These are phyloP conservation scores for Daedaleopsis sinensis DNA, from an alignment of 768 basidiomycete species.

Conservation along the genomic window DNA sequence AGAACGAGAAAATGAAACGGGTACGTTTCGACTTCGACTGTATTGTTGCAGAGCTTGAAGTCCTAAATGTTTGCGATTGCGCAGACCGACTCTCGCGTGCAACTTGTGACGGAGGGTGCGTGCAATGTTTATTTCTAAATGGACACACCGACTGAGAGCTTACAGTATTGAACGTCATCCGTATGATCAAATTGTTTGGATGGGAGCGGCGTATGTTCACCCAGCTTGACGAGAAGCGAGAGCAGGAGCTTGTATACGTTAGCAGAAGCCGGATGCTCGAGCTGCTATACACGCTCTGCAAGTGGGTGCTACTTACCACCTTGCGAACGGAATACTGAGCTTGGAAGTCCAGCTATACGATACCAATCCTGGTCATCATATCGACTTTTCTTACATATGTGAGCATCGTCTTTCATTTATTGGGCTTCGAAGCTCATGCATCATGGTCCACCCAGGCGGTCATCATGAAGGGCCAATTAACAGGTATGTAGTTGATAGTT, in stretches of 20 bases:
- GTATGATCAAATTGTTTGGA: slow-evolving; percentile 52
- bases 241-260: slow-evolving; percentile 59
- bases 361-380: slow-evolving; percentile 68
- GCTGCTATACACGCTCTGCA: slow-evolving; percentile 46
- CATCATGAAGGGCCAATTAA: slow-evolving; percentile 40
- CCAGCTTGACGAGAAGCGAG: slow-evolving; percentile 56
- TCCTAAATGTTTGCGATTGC: background rate
- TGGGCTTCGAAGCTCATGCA: no score
- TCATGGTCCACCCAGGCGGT: slow-evolving; percentile 31
- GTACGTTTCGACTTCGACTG: slow-evolving; percentile 19
- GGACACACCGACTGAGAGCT: no score
- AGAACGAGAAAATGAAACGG: slow-evolving; percentile 45
- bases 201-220: slow-evolving; percentile 50
- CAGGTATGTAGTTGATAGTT: slow-evolving; percentile 22
- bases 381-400: slow-evolving; percentile 64
- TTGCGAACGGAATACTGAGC: background rate
- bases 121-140: no score
- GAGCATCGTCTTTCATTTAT: slow-evolving; percentile 22
- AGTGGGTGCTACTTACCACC: slow-evolving; percentile 35
- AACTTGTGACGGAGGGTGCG: slow-evolving; percentile 46
- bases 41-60: background rate
- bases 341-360: slow-evolving; percentile 44
- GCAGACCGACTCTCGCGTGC: slow-evolving; percentile 51
- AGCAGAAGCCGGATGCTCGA: slow-evolving; percentile 54
- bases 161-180: slow-evolving; percentile 40